A percentile compares a stretch with the other conserved stretches of the same genome.
Evolutionary conservation across 1,284 basidiomycete species (phyloP).

Genomic region (Rhodotorula sp.): DNA sequence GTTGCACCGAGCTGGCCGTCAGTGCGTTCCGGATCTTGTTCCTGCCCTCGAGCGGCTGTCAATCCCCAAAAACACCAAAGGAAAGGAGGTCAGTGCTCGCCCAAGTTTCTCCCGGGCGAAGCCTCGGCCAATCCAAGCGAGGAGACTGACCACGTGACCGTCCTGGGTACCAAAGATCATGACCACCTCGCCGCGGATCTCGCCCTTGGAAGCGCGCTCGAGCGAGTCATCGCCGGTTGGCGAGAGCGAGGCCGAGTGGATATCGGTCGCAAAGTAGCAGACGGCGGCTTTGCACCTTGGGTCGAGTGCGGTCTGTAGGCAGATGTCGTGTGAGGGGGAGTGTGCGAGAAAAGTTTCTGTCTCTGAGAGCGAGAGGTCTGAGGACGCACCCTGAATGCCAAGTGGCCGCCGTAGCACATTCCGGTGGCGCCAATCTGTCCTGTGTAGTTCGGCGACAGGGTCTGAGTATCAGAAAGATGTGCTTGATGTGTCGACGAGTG

Average conservation of each 20-base stretch:
- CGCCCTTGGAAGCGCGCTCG: conserved; percentile 70
- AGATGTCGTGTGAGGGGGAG: conserved; percentile 41
- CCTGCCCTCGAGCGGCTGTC: conserved; percentile 74
- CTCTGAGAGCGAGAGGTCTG: background rate
- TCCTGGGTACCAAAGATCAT: conserved; percentile 94
- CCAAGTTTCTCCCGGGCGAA: no score
- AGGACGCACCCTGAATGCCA: conserved; percentile 43
- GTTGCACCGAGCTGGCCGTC: conserved; percentile 57
- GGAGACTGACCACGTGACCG: conserved; percentile 47
- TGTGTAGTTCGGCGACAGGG: background rate
- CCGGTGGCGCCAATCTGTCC: conserved; percentile 70
- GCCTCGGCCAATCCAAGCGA: no score
- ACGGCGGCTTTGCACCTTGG: conserved; percentile 75
- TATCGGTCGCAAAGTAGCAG: conserved; percentile 81
- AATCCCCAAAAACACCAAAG: no score
- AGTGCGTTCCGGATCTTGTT: conserved; percentile 76
- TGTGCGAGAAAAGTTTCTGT: conserved; percentile 44
- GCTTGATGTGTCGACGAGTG: no score
- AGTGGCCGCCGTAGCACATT: conserved; percentile 70
- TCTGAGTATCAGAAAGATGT: no score
- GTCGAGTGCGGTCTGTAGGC: conserved; percentile 68
- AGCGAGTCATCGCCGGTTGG: conserved; percentile 72
- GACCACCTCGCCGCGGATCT: conserved; percentile 78
- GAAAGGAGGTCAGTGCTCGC: no score
- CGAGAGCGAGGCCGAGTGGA: conserved; percentile 37